Evolutionary conservation across 768 basidiomycete genomes (phyloP).

Genomic region (Lactarius indigo): DNA sequence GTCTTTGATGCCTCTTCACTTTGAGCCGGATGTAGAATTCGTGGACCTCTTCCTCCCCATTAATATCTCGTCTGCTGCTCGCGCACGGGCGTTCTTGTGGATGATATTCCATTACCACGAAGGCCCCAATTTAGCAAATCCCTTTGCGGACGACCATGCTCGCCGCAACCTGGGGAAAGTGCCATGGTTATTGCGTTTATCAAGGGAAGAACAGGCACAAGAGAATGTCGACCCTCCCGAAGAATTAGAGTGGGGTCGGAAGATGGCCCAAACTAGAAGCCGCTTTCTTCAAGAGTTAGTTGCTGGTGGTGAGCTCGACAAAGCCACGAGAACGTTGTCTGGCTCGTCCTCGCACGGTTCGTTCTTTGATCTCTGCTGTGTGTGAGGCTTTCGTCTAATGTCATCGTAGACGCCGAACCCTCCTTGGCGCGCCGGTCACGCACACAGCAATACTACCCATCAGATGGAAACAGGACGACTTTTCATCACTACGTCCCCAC

Average conservation of each 20-base stretch:
- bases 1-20: slow-evolving; percentile 53
- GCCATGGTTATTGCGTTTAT: slow-evolving; percentile 55
- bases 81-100: slow-evolving; percentile 81
- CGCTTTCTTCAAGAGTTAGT: slow-evolving; percentile 69
- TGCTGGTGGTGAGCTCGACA: slow-evolving; percentile 40
- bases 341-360: slow-evolving; percentile 25
- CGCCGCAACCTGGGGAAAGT: slow-evolving; percentile 56
- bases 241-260: slow-evolving; percentile 73
- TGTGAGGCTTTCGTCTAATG: not conserved
- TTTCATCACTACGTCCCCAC: slow-evolving; percentile 28
- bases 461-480: slow-evolving; percentile 25
- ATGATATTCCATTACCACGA: slow-evolving; percentile 81
- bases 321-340: slow-evolving; percentile 30
- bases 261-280: slow-evolving; percentile 71
- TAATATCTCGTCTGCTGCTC: slow-evolving; percentile 63
- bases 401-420: slow-evolving; percentile 13
- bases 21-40: slow-evolving; percentile 71
- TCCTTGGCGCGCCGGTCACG: slow-evolving; percentile 22
- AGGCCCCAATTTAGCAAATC: slow-evolving; percentile 57
- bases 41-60: slow-evolving; percentile 83
- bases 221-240: slow-evolving; percentile 80
- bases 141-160: slow-evolving; percentile 70
- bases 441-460: slow-evolving; percentile 20
- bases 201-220: slow-evolving; percentile 46
- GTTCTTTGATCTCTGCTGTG: not conserved